These are phyloP conservation scores for Gaertneriomyces sp. DNA, from an alignment of 192 early-diverging fungal genomes.

Conservation along the genomic window DNA sequence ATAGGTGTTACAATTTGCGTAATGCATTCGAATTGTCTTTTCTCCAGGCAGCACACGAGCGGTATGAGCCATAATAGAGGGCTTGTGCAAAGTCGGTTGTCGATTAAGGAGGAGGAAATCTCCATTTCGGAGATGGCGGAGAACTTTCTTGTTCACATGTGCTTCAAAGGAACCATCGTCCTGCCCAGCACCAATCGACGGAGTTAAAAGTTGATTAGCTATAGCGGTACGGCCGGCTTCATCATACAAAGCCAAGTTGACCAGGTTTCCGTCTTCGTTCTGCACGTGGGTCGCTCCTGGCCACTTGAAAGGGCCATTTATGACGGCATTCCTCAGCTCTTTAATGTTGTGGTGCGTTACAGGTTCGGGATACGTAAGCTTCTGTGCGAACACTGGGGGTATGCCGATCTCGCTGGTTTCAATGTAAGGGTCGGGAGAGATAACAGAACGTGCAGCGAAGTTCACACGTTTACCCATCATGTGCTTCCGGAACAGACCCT, in stretches of 20 bases:
- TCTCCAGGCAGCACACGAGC: conserved; percentile 93
- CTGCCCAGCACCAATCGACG: conserved; percentile 22
- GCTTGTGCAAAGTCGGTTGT: conserved; percentile 99
- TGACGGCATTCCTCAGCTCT: conserved; percentile 83
- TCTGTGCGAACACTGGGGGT: conserved; percentile 91
- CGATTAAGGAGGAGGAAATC: conserved; percentile 97
- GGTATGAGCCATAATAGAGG: conserved; percentile 97
- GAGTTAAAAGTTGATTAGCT: conserved; percentile 82
- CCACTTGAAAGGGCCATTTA: conserved; percentile 94
- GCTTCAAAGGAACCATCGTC: conserved; percentile 42
- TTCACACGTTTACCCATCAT: conserved; percentile 99
- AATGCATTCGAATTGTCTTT: conserved; percentile 99
- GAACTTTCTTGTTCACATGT: conserved; percentile 93
- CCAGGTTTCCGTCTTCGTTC: conserved; percentile 89
- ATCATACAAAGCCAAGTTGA: conserved; percentile 73
- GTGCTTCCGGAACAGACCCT: conserved; percentile 97
- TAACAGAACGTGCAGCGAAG: conserved; percentile 95
- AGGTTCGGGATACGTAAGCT: conserved; percentile 95
- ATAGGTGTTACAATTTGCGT: conserved; percentile 68
- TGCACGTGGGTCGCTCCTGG: conserved; percentile 94
- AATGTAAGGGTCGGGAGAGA: conserved; percentile 95
- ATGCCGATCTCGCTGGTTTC: conserved; percentile 98
- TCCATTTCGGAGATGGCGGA: conserved; percentile 92
- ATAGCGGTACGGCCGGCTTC: conserved; percentile 87
- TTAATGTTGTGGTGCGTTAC: conserved; percentile 95